These are phyloP conservation scores for Fusarium sp. DNA, from an alignment of 2,329 filamentous ascomycete genomes.

Conservation along the genomic window DNA sequence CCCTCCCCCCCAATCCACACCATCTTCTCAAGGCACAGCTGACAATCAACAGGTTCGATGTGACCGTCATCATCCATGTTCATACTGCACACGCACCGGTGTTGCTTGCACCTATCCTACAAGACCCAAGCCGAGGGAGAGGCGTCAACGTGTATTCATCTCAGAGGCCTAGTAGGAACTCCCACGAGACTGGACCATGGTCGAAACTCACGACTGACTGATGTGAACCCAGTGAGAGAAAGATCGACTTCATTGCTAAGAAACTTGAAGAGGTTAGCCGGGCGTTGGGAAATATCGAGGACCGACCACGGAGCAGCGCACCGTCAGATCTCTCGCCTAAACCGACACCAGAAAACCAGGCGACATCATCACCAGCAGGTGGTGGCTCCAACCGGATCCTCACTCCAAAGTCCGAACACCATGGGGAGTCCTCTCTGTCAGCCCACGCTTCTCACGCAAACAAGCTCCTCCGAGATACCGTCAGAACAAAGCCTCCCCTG, in stretches of 20 bases:
- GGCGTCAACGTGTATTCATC: background rate
- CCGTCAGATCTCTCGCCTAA: too few relatives aligned
- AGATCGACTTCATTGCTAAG: background rate
- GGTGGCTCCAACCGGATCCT: background rate
- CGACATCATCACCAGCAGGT: background rate
- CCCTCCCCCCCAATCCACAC: too few relatives aligned
- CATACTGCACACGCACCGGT: constrained; percentile 15
- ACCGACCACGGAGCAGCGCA: background rate
- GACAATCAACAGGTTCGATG: constrained; percentile 49
- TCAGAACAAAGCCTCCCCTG: constrained; percentile 23
- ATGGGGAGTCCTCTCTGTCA: background rate
- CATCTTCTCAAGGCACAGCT: background rate
- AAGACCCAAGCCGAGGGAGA: background rate
- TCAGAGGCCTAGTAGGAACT: background rate
- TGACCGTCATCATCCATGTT: constrained; percentile 21
- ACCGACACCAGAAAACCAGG: background rate
- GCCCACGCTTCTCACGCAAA: constrained; percentile 39
- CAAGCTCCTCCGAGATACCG: constrained; percentile 37
- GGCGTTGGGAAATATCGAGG: background rate
- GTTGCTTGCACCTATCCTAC: constrained; percentile 13
- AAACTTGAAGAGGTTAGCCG: background rate
- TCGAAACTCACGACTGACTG: too few relatives aligned
- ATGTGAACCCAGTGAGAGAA: background rate
- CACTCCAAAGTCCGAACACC: background rate
- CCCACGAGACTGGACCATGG: background rate